Percentiles rank a stretch among this genome's conserved stretches.
Conservation (phyloP, 2,329 filamentous ascomycete genomes). For the Botrytis squamosa region DNA sequence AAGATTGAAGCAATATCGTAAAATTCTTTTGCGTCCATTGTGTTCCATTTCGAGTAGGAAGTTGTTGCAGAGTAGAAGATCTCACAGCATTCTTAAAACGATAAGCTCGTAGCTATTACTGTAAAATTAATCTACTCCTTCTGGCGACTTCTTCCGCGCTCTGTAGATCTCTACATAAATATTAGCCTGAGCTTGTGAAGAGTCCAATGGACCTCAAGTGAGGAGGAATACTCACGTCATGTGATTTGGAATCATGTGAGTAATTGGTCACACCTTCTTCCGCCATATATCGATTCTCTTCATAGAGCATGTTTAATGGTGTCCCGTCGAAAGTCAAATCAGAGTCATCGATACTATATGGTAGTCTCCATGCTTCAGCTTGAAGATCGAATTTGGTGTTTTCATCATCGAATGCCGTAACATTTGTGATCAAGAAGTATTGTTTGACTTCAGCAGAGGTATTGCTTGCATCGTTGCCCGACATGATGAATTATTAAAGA, state of each 20-base stretch:
- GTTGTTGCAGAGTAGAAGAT: neutral
- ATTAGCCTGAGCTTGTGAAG: neutral
- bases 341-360: conserved; percentile 35
- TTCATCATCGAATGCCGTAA: neutral
- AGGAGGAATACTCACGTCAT: neutral
- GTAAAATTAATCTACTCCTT: neutral
- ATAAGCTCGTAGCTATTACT: neutral
- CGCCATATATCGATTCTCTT: conserved; percentile 33
- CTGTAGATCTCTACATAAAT: neutral
- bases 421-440: conserved; percentile 28
- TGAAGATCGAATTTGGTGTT: conserved; percentile 27
- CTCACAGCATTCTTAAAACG: neutral
- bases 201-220: neutral
- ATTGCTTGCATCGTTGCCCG: conserved; percentile 4
- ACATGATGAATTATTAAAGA: conserved; percentile 11
- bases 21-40: neutral
- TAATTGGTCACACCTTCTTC: conserved; percentile 23
- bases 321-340: conserved; percentile 38
- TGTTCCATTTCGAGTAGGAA: neutral
- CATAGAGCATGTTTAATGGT: conserved; percentile 36
- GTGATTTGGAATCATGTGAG: conserved; percentile 1
- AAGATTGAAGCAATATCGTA: neutral
- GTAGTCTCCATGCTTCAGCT: conserved; percentile 31
- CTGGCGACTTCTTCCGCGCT: conserved; percentile 18
- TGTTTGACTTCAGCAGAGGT: conserved; percentile 18